Conservation (phyloP, 176 grass and related monocot species). For the Puccinellia tenuiflora region DNA sequence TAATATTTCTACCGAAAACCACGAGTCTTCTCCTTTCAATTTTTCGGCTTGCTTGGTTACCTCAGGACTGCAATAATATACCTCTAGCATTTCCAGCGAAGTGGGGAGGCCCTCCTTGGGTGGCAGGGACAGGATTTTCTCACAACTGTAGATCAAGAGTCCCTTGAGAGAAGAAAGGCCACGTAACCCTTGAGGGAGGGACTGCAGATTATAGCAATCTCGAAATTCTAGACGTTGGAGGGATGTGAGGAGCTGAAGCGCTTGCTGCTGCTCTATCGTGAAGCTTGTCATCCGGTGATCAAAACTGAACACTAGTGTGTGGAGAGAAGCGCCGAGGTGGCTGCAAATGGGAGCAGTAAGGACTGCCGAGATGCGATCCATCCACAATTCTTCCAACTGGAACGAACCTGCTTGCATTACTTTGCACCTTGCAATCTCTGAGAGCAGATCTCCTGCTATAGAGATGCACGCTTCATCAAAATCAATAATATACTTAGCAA, state of each 20-base stretch:
- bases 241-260: too few relatives aligned
- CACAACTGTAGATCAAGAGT: accelerated
- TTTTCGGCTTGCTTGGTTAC: neutral
- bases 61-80: neutral
- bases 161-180: neutral
- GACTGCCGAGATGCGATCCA: neutral
- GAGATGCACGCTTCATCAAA: too few relatives aligned
- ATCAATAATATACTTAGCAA: too few relatives aligned
- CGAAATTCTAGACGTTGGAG: too few relatives aligned
- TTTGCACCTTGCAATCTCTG: neutral
- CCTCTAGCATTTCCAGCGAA: neutral
- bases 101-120: neutral
- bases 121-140: neutral
- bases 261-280: too few relatives aligned
- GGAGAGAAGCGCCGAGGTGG: neutral
- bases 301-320: neutral
- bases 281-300: neutral
- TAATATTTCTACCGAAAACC: neutral
- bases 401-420: neutral
- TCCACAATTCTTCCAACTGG: neutral
- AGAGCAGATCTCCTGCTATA: neutral
- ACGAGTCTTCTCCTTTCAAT: neutral
- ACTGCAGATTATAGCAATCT: neutral
- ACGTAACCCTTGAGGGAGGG: neutral
- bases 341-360: neutral